These are phyloP conservation scores for Beta macrorhiza DNA, from an alignment of 179 eudicot genomes.

Conservation along the genomic window DNA sequence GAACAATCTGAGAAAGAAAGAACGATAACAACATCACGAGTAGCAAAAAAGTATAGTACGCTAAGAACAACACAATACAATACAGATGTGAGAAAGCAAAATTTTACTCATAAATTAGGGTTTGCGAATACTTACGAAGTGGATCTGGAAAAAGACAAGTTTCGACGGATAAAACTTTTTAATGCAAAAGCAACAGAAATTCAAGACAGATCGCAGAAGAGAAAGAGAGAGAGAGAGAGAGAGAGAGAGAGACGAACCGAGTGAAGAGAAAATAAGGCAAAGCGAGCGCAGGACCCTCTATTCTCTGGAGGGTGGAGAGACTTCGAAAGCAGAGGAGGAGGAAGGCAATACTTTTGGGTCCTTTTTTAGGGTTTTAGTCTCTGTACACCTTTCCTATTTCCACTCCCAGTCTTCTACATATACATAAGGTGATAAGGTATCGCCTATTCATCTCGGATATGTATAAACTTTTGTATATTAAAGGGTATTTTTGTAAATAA, in stretches of 20 bases:
- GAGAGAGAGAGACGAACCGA: background rate
- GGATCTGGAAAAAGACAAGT: background rate
- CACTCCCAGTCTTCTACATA: background rate
- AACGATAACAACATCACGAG: background rate
- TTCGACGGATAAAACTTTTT: background rate
- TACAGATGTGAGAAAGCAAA: background rate
- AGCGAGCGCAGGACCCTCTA: background rate
- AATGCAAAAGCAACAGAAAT: background rate
- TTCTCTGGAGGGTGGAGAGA: background rate
- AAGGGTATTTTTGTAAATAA: too few species aligned
- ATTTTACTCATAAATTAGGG: background rate
- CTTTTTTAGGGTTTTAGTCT: conserved; percentile 1
- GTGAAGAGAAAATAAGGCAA: background rate
- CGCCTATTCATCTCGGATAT: too few species aligned
- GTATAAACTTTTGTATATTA: too few species aligned
- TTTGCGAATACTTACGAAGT: background rate
- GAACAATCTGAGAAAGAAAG: too few species aligned
- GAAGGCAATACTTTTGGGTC: background rate
- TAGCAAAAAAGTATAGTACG: too few species aligned
- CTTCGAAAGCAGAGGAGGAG: background rate
- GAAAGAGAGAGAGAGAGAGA: background rate
- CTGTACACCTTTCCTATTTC: background rate
- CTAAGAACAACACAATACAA: background rate
- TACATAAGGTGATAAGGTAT: too few species aligned
- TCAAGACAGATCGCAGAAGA: too few species aligned